Conservation (phyloP, 1,284 basidiomycete genomes). For the Ganoderma lingzhi region DNA sequence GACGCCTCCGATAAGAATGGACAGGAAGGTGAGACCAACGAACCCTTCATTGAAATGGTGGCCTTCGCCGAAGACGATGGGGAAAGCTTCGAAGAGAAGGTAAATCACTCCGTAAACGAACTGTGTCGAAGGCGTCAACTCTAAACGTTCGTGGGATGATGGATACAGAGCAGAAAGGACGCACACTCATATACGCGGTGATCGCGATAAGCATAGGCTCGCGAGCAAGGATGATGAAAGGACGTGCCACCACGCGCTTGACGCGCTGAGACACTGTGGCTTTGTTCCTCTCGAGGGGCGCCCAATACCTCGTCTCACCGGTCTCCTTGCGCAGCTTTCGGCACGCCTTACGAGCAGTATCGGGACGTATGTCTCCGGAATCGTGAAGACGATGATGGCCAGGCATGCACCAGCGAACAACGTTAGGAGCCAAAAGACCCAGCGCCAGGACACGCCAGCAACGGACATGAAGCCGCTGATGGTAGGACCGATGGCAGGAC, state of each 20-base stretch:
- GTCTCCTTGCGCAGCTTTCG: conserved; percentile 50
- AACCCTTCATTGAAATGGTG: conserved; percentile 50
- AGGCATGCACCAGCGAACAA: conserved; percentile 65
- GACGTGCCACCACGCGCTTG: conserved; percentile 46
- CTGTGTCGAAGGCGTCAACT: conserved; percentile 22
- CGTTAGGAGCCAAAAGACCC: conserved; percentile 81
- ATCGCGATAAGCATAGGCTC: conserved; percentile 57
- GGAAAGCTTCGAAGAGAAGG: conserved; percentile 47
- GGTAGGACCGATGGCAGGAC: conserved; percentile 71
- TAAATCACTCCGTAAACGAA: conserved; percentile 56
- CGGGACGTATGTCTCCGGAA: conserved; percentile 78
- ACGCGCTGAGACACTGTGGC: conserved; percentile 43
- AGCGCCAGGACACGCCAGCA: conserved; percentile 68
- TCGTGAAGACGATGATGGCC: conserved; percentile 65
- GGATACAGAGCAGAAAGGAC: conserved; percentile 16
- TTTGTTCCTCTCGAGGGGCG: conserved; percentile 46
- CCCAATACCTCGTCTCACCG: conserved; percentile 63
- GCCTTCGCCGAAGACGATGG: conserved; percentile 43
- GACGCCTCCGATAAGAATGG: conserved; percentile 50
- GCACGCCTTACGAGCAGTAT: conserved; percentile 53
- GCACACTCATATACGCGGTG: conserved; percentile 55
- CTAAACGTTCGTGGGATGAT: background rate
- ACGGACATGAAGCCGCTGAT: conserved; percentile 66
- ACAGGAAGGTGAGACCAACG: conserved; percentile 54
- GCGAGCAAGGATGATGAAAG: conserved; percentile 50